Conservation (phyloP, 2,329 filamentous ascomycete species). For the Fusarium sororula region DNA sequence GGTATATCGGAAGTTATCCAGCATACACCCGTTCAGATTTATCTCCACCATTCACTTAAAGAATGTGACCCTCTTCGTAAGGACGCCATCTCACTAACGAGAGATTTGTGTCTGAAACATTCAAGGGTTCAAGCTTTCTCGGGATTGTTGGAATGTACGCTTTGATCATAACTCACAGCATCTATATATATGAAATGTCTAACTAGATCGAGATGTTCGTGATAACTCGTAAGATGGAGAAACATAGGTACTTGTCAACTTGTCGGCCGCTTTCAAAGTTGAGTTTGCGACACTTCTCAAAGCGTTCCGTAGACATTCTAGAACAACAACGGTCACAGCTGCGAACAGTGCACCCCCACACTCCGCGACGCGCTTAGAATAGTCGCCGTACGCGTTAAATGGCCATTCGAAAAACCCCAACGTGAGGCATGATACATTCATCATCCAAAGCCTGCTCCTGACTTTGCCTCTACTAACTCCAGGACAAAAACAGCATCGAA, state of each 20-base stretch:
- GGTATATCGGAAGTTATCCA: neutral
- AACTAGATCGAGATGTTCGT: conserved; percentile 8
- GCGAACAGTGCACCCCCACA: conserved; percentile 29
- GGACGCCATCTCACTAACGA: conserved; percentile 8
- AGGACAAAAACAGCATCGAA: neutral
- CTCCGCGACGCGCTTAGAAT: conserved; percentile 30
- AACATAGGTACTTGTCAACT: conserved; percentile 8
- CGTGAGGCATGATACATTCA: neutral
- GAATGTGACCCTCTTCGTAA: conserved; percentile 20
- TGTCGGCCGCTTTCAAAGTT: conserved; percentile 9
- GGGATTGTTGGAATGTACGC: conserved; percentile 17
- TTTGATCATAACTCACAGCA: neutral
- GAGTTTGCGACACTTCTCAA: neutral
- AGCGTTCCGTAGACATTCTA: conserved; percentile 22
- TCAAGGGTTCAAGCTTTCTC: neutral
- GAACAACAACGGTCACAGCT: conserved; percentile 7
- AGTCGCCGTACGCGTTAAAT: conserved; percentile 29
- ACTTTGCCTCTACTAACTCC: neutral
- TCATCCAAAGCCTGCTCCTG: neutral
- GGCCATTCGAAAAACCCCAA: conserved; percentile 7
- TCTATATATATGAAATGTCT: neutral
- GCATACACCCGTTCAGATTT: conserved; percentile 8
- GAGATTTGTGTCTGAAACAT: conserved; percentile 26
- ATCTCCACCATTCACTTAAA: conserved; percentile 27
- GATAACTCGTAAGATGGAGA: conserved; percentile 19